A percentile compares a stretch with the other conserved stretches of the same genome.
Conservation (phyloP, 2,329 filamentous ascomycete genomes). For the Colletotrichum sp. region DNA sequence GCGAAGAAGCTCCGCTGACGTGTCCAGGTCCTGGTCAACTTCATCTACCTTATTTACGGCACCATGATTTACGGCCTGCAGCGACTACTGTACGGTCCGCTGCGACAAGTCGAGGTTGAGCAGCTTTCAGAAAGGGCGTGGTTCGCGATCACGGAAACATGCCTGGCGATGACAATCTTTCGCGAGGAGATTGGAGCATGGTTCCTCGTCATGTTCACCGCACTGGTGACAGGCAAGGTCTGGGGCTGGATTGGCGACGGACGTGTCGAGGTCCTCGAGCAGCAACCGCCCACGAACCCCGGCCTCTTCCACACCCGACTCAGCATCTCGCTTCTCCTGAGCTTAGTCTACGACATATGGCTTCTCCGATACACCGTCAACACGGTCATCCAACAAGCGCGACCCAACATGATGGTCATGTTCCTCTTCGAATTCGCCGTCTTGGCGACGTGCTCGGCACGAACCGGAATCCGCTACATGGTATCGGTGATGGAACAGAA, state of each 20-base stretch:
- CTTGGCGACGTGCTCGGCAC: slow-evolving; percentile 77
- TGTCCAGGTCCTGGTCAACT: slow-evolving; percentile 83
- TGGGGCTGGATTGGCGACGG: slow-evolving; percentile 99
- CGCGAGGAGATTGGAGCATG: slow-evolving; percentile 92
- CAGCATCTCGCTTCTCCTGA: slow-evolving; percentile 77
- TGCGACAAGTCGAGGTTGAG: slow-evolving; percentile 94
- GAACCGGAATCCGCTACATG: slow-evolving; percentile 79
- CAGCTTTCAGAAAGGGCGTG: slow-evolving; percentile 97
- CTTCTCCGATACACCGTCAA: slow-evolving; percentile 83
- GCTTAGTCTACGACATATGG: slow-evolving; percentile 78
- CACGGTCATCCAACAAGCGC: slow-evolving; percentile 83
- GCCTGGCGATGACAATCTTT: slow-evolving; percentile 98
- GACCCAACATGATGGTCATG: slow-evolving; percentile 99
- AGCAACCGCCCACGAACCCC: slow-evolving; percentile 90
- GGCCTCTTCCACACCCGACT: slow-evolving; percentile 86
- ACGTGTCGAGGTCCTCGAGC: slow-evolving; percentile 90
- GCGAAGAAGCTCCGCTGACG: neutral
- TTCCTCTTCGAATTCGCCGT: slow-evolving; percentile 98
- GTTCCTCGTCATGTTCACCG: slow-evolving; percentile 96
- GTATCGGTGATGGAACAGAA: slow-evolving; percentile 79
- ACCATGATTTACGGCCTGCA: slow-evolving; percentile 87
- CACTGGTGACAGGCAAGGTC: slow-evolving; percentile 89
- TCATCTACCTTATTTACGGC: slow-evolving; percentile 81
- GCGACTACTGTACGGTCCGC: slow-evolving; percentile 84
- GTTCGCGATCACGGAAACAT: slow-evolving; percentile 97